Percentiles rank a stretch among this genome's conserved stretches.
phyloP scores from a whole-genome alignment of 371 early-diverging fungal genomes.

The Saksenaea oblongispora region DNA sequence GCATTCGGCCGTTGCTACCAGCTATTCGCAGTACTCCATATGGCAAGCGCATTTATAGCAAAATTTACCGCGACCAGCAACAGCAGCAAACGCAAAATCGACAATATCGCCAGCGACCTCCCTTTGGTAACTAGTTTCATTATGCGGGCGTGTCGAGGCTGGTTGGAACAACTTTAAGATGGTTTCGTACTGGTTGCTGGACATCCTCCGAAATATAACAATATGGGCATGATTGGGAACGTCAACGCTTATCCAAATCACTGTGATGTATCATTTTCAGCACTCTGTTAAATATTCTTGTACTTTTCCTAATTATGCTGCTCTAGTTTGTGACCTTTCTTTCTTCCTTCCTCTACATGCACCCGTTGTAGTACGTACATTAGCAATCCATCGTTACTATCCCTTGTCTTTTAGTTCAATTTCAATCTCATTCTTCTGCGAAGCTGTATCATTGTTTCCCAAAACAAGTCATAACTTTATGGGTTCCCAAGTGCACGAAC shows the following conservation, averaged over 20 bases:
- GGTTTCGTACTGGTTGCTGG: background rate
- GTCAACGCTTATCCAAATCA: background rate
- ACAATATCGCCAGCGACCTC: background rate
- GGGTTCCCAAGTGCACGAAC: background rate
- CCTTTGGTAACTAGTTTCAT: background rate
- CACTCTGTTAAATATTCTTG: background rate
- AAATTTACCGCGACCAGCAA: conserved; percentile 55
- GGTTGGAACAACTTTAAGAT: background rate
- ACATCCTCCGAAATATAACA: background rate
- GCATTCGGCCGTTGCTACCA: conserved; percentile 76
- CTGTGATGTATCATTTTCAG: background rate
- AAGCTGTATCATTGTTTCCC: background rate
- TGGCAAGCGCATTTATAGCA: conserved; percentile 86
- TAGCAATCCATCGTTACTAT: background rate
- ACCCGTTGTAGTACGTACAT: conserved; percentile 2
- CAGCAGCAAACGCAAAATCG: background rate
- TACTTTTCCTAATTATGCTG: background rate
- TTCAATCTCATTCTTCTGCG: background rate
- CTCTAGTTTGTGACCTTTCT: background rate
- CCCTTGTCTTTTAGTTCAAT: background rate
- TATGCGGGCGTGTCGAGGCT: background rate
- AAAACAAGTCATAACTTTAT: background rate
- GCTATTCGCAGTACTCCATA: conserved; percentile 85
- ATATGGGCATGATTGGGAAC: background rate
- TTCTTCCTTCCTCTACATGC: background rate